A percentile compares a stretch with the other conserved stretches of the same genome.
Conservation (phyloP, 176 grass and related monocot genomes). For the Secale cereale region DNA sequence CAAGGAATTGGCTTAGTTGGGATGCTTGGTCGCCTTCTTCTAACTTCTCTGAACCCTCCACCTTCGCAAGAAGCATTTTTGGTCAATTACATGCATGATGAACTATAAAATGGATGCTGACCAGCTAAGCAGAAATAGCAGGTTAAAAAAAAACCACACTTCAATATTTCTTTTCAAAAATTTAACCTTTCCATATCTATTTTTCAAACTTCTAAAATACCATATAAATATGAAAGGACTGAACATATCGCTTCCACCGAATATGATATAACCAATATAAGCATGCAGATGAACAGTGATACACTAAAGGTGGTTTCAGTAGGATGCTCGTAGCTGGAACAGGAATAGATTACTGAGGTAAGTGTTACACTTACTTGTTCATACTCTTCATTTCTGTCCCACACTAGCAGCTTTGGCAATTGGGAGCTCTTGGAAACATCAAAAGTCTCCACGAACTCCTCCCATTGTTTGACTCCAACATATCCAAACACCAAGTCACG, state of each 20-base stretch:
- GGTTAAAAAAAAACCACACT: background rate
- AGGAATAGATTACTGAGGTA: background rate
- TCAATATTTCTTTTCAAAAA: background rate
- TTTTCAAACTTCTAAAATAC: background rate
- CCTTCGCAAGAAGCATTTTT: constrained; percentile 50
- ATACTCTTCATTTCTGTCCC: constrained; percentile 95
- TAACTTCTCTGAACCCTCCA: constrained; percentile 70
- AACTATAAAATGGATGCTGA: background rate
- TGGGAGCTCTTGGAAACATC: constrained; percentile 71
- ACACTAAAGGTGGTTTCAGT: background rate
- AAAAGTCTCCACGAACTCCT: constrained; percentile 86
- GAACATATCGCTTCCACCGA: background rate
- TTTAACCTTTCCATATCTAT: background rate
- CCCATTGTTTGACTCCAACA: constrained; percentile 89
- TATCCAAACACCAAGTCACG: constrained; percentile 91
- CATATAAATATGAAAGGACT: background rate
- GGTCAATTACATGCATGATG: constrained; percentile 21
- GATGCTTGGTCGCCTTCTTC: constrained; percentile 77
- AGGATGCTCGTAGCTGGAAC: background rate
- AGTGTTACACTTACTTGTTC: constrained; percentile 56
- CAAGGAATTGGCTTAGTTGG: constrained; percentile 84
- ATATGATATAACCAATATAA: background rate
- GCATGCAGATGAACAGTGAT: background rate
- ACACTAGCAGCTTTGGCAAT: constrained; percentile 85
- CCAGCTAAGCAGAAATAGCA: constrained; percentile 1